phyloP scores from a whole-genome alignment of 495 filamentous ascomycete species.

The Pyrenula aspistea region DNA sequence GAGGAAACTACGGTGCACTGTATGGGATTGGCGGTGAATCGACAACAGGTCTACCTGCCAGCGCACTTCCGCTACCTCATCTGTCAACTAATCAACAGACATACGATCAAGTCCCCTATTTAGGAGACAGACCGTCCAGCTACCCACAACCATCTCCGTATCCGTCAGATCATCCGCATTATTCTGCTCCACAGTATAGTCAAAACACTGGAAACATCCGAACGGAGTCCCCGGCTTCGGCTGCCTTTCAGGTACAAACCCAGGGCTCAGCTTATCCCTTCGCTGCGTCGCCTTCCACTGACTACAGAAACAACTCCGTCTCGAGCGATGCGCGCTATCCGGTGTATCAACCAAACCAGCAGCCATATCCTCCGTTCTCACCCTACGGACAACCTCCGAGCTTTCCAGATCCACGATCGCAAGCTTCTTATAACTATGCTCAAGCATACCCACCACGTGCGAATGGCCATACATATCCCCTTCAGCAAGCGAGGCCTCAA shows the following conservation, averaged over 20 bases:
- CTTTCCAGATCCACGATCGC: not conserved
- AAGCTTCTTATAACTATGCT: not conserved
- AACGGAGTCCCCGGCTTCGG: not conserved
- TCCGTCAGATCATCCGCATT: conserved; percentile 20
- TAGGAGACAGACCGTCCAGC: not conserved
- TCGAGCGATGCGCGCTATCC: not conserved
- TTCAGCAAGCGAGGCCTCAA: not conserved
- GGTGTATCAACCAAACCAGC: conserved; percentile 14
- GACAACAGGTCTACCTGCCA: not conserved
- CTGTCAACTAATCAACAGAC: not conserved
- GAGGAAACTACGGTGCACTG: conserved; percentile 6
- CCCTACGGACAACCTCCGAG: conserved; percentile 5
- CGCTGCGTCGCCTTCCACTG: not conserved
- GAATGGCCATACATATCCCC: not conserved
- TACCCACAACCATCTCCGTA: conserved; percentile 1
- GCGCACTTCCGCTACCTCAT: not conserved
- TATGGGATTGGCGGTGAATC: not conserved
- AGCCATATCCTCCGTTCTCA: conserved; percentile 18
- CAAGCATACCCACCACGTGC: not conserved
- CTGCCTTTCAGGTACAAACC: not conserved
- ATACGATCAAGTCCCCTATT: not conserved
- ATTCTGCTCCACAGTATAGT: conserved; percentile 25
- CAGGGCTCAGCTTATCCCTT: not conserved
- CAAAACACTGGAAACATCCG: conserved; percentile 12
- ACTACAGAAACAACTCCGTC: not conserved